Base-by-base conservation (phyloP, 1,284 basidiomycete genomes). In the Heterobasidion occidentale region DNA sequence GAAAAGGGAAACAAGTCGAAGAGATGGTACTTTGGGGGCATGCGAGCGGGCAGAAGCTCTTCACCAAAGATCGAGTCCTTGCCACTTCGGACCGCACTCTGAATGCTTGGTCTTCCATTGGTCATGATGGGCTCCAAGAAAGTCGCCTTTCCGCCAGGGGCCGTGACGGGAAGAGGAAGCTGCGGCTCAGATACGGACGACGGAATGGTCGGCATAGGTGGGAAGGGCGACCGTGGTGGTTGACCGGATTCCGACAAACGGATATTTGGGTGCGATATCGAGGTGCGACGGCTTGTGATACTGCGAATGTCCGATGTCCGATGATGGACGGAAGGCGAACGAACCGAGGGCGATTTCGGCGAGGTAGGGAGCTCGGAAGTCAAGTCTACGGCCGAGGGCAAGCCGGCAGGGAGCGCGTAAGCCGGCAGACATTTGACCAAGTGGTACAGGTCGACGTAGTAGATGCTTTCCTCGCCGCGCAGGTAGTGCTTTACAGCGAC, bases 1-100 rank as follows among this genome's bases (percentile, higher is more conserved):
- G 83, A 83, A 63, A 89, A 80, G 6, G 86, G 86, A 70, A 86
- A 89, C 3, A 86, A 61, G 62, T 89, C 86, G 54, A 84, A 79
- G 53, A 85, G 60, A 52, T 79, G 74, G 64, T 81, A 86, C 66
- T 77, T 77, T 1, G 88, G 86, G 6, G 87, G 85, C 61, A 76
- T 74, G 45, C 73, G 71, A 1, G 83, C 77, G 2, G 88, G 87
- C 11, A 79, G 66, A 7, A 87, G 71, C 56, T 77, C 77, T 50
- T 79, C 78, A 17, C 79, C 79, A n/a, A 63, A 64, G 36, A 62
- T 49, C 7, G 63, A 61, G 19, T 58, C 55, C 33, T 52, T 61
- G 38, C 61, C 62, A 34, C 27, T 35, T 61, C 58, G 15, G 50
- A 57, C 53, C 49, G 53, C 54, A 7, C 36, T 54, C 50, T 47